Evolutionary conservation across 306 rosid species (phyloP).

Genomic region (Fagus sylvatica): DNA sequence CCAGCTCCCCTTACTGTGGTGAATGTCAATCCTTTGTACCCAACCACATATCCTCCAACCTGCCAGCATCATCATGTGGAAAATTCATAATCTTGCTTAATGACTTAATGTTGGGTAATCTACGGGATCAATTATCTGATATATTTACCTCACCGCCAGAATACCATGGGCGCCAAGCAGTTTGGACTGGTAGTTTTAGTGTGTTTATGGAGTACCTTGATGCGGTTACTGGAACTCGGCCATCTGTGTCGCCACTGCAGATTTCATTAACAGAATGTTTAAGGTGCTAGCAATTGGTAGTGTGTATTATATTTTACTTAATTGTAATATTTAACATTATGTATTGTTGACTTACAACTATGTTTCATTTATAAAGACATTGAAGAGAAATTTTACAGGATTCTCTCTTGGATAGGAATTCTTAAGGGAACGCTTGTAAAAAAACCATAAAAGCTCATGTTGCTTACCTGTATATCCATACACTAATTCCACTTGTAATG

Average conservation of each 20-base stretch:
- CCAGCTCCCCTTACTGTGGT: constrained; percentile 64
- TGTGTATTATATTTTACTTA: too few relatives aligned
- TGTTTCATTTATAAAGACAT: not conserved
- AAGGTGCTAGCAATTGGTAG: not conserved
- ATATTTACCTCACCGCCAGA: constrained; percentile 42
- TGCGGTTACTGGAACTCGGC: constrained; percentile 54
- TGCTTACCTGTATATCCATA: constrained; percentile 30
- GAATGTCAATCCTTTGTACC: constrained; percentile 54
- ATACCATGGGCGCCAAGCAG: constrained; percentile 61
- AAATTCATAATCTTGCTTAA: not conserved
- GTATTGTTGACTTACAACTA: not conserved
- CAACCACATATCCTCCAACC: constrained; percentile 67
- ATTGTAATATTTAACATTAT: too few relatives aligned
- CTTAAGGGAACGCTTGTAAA: not conserved
- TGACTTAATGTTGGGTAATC: not conserved
- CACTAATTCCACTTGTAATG: constrained; percentile 34
- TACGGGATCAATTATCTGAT: not conserved
- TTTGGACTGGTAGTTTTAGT: constrained; percentile 32
- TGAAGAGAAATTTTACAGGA: not conserved
- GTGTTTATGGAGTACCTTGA: constrained; percentile 48
- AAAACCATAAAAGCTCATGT: not conserved
- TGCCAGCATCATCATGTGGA: constrained; percentile 17
- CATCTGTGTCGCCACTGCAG: constrained; percentile 64
- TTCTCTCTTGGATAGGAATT: not conserved
- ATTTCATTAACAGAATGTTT: constrained; percentile 1